Evolutionary conservation across 2,329 filamentous ascomycete genomes (phyloP), one percentile per base, ranked within the genome.

Genomic region (Fusarium annulatum): DNA sequence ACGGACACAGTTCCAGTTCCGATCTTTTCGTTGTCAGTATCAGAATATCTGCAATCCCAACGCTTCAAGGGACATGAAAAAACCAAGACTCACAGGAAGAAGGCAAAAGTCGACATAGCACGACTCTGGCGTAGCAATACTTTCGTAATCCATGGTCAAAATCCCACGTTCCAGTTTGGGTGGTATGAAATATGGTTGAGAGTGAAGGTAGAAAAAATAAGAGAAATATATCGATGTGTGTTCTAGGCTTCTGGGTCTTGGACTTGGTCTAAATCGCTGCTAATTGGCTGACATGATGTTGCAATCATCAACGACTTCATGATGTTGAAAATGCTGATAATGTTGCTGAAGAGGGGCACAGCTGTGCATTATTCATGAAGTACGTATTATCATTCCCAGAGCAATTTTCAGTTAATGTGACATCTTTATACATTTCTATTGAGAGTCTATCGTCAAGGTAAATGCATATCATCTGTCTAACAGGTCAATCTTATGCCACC

Each of bases 41-140:
- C 64, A 72, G 65, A 46, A 38, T 23, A 49, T 21, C 23, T 42
- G 42, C 36, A 36, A 34, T 16, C 18, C 39, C 21, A 18, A 21
- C 12, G 18, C 16, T 18, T 18, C 8, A 15, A 26, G 14, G 7
- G 14, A 21, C 9, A 10, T 19, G 33, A 33, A 38, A 26, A 38
- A 41, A 15, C 39, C n/a, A 21, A 39, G 39, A 84, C 89, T 68
- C 79, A 93, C 92, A 4, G 95, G 95, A 69, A 98, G 92, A 74
- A 98, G 87, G 82, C 95, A 98, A 81, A 98, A 97, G 84, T 98
- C 95, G 65, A 93, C 95, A 61, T 92, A 94, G 83, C 94, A 97
- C 64, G 90, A 85, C 63, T 89, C 85, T 8, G 95, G 95, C 2
- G 94, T 96, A 36, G 87, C 77, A 61, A 91, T 79, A 45, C 80